Conservation (phyloP, 129 eudicot genomes). For the Centrapalus pauciflorus region DNA sequence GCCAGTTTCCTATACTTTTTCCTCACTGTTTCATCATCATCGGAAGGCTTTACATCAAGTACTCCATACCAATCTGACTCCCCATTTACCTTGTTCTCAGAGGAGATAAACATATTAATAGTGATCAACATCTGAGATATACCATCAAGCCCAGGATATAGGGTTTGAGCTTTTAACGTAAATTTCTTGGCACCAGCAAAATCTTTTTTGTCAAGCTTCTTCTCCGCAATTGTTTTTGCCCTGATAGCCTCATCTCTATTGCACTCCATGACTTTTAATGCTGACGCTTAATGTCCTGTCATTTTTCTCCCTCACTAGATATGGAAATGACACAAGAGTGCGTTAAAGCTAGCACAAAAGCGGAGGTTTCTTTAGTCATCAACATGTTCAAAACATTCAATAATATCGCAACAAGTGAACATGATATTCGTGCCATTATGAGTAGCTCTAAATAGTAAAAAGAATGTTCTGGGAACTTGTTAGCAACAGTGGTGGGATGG, state of each 20-base stretch:
- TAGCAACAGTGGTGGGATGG: background rate
- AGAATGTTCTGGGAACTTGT: no score
- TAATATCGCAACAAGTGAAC: background rate
- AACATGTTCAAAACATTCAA: no score
- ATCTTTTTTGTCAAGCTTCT: conserved; percentile 45
- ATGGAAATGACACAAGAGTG: no score
- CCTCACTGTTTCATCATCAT: conserved; percentile 52
- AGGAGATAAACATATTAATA: conserved; percentile 50
- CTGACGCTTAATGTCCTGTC: background rate
- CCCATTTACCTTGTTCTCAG: conserved; percentile 56
- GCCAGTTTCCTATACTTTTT: conserved; percentile 57
- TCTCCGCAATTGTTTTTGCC: conserved; percentile 66
- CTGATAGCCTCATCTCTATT: conserved; percentile 73
- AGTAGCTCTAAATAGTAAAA: no score
- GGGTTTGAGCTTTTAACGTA: conserved; percentile 59
- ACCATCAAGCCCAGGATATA: conserved; percentile 64
- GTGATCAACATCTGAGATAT: conserved; percentile 48
- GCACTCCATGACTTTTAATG: conserved; percentile 56
- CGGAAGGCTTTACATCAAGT: conserved; percentile 51
- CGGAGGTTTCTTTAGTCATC: no score
- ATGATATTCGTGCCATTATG: no score
- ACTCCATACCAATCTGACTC: conserved; percentile 69
- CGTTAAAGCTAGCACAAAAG: conserved; percentile 2
- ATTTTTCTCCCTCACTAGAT: no score
- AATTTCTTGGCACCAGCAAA: conserved; percentile 66